phyloP scores from a whole-genome alignment of 108 stramenopile species.

The Skeletonema tropicum region DNA sequence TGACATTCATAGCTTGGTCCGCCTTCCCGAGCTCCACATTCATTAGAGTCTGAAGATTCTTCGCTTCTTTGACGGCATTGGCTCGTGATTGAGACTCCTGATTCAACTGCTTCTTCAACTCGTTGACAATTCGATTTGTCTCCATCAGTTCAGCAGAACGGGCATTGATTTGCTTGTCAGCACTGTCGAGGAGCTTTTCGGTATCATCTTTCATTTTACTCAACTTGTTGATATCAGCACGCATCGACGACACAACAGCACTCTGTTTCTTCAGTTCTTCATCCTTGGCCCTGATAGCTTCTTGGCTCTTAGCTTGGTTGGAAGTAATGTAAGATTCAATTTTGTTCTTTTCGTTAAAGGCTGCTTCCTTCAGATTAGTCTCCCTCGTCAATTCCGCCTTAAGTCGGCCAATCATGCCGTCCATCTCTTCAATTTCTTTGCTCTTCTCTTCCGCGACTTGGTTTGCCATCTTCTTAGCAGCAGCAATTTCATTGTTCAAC shows the following conservation, averaged over 20 bases:
- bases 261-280: constrained; percentile 27
- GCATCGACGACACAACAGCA: constrained; percentile 21
- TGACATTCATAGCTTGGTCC: constrained; percentile 3
- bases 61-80: constrained; percentile 10
- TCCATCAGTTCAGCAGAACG: constrained; percentile 11
- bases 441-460: constrained; percentile 17
- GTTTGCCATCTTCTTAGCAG: constrained; percentile 8
- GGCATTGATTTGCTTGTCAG: constrained; percentile 22
- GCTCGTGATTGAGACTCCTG: constrained; percentile 23
- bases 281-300: constrained; percentile 13
- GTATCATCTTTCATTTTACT: constrained; percentile 32
- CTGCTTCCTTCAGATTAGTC: constrained; percentile 42
- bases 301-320: constrained; percentile 10
- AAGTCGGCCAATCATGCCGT: constrained; percentile 66
- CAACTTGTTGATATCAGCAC: constrained; percentile 27
- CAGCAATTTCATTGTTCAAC: constrained; percentile 19
- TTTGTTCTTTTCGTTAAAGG: constrained; percentile 16
- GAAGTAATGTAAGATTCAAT: constrained; percentile 17
- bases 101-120: constrained; percentile 10
- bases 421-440: constrained; percentile 23
- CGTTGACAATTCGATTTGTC: constrained; percentile 1
- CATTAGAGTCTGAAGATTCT: background rate
- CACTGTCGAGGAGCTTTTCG: constrained; percentile 16
- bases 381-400: constrained; percentile 42
- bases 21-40: constrained; percentile 1